These are phyloP conservation scores for Cudoniella acicularis DNA, from an alignment of 495 filamentous ascomycete species.

Conservation along the genomic window DNA sequence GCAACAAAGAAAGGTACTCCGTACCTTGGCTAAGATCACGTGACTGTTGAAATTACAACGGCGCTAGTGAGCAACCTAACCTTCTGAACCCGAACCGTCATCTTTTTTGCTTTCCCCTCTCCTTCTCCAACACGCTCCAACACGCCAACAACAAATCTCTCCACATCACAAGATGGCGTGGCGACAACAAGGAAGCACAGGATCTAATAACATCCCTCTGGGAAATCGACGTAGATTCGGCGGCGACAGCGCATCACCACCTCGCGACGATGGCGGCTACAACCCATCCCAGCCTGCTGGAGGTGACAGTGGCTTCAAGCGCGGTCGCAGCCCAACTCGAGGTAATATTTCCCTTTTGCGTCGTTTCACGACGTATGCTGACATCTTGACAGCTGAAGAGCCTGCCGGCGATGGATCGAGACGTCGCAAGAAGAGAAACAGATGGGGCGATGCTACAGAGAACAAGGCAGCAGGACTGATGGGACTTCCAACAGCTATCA, in stretches of 20 bases:
- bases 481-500: constrained; percentile 94
- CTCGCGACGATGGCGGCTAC: constrained; percentile 54
- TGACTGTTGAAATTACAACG: too few species aligned
- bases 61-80: not conserved
- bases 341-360: constrained; percentile 29
- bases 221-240: constrained; percentile 83
- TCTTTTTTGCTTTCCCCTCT: not conserved
- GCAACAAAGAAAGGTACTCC: too few species aligned
- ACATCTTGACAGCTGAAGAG: constrained; percentile 38
- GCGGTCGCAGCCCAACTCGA: constrained; percentile 65
- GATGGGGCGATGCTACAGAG: constrained; percentile 93
- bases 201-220: constrained; percentile 96
- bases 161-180: constrained; percentile 64
- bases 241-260: constrained; percentile 36
- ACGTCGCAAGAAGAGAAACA: constrained; percentile 93
- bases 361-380: constrained; percentile 3
- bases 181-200: constrained; percentile 94
- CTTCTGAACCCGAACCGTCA: too few species aligned
- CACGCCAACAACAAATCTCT: constrained; percentile 1
- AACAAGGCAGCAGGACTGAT: constrained; percentile 98
- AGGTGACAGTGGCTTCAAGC: constrained; percentile 47
- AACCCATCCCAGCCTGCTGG: constrained; percentile 45
- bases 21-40: too few species aligned
- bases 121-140: not conserved
- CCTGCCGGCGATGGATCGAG: constrained; percentile 59